phyloP scores from a whole-genome alignment of 345 rosid species.

The Stellera chamaejasme region DNA sequence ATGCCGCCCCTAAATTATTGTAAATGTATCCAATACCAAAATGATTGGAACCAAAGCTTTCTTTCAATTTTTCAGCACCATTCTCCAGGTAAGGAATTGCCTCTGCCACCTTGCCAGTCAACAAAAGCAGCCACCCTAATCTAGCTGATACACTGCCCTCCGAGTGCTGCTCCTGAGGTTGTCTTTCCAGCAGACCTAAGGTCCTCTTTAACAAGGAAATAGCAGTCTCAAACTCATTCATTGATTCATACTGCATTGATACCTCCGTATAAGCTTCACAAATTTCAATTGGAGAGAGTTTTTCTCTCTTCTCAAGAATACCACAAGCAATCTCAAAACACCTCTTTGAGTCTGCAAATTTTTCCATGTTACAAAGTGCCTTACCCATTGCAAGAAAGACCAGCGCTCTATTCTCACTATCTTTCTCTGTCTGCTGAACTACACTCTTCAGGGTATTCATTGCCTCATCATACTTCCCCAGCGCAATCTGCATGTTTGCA shows the following conservation, averaged over 20 bases:
- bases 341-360: slow-evolving; percentile 55
- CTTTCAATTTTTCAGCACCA: slow-evolving; percentile 79
- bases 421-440: slow-evolving; percentile 65
- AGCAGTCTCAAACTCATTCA: slow-evolving; percentile 79
- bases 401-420: slow-evolving; percentile 62
- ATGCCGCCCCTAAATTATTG: slow-evolving; percentile 93
- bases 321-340: slow-evolving; percentile 77
- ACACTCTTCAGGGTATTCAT: slow-evolving; percentile 53
- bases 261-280: slow-evolving; percentile 92
- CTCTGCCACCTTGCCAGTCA: slow-evolving; percentile 73
- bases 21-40: slow-evolving; percentile 87
- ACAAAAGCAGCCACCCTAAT: slow-evolving; percentile 81
- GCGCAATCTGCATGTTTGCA: slow-evolving; percentile 82
- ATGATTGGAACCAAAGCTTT: slow-evolving; percentile 89
- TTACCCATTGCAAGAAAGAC: slow-evolving; percentile 84
- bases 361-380: slow-evolving; percentile 60
- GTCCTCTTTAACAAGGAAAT: slow-evolving; percentile 71
- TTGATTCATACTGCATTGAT: slow-evolving; percentile 79
- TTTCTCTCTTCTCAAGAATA: slow-evolving; percentile 73
- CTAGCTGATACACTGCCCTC: slow-evolving; percentile 91
- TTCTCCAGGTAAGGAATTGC: slow-evolving; percentile 87
- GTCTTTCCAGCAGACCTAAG: slow-evolving; percentile 61
- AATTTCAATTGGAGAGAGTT: slow-evolving; percentile 54
- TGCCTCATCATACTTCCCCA: slow-evolving; percentile 73
- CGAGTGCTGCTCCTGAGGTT: slow-evolving; percentile 81